These are phyloP conservation scores for Citrus maxima DNA, from an alignment of 345 rosid species.

Conservation along the genomic window DNA sequence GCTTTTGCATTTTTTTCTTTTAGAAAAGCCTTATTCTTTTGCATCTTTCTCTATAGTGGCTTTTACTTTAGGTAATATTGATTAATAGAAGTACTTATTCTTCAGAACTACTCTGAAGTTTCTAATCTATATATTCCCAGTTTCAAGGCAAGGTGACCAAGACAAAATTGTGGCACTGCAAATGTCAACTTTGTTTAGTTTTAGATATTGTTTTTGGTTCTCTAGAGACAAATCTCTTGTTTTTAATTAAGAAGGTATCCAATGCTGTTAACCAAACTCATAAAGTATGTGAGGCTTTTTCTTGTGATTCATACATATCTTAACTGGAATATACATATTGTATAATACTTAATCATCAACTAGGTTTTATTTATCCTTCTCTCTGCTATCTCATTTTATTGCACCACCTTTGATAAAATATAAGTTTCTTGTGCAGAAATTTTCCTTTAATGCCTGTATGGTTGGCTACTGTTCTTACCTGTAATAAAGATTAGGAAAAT, in stretches of 20 bases:
- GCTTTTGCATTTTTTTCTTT: slow-evolving; percentile 19
- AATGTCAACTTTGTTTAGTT: not conserved
- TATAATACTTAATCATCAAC: not conserved
- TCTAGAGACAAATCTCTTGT: not conserved
- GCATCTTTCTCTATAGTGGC: slow-evolving; percentile 19
- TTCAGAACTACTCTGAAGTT: not conserved
- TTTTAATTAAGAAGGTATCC: not conserved
- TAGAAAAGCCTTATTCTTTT: slow-evolving; percentile 24
- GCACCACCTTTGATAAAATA: not conserved
- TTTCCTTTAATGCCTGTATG: not conserved
- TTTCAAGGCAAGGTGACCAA: not conserved
- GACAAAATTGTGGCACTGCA: not conserved
- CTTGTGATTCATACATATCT: not conserved
- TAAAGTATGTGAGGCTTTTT: not conserved
- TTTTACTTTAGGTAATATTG: slow-evolving; percentile 10
- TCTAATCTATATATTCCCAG: not conserved
- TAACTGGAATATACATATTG: not conserved
- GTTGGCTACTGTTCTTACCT: not conserved
- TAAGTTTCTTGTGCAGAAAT: not conserved
- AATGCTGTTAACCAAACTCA: not conserved
- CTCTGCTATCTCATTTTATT: not conserved
- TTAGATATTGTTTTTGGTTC: not conserved
- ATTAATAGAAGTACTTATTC: slow-evolving; percentile 1
- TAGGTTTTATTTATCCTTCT: not conserved
- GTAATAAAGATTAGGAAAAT: not conserved